Conservation (phyloP, 148 eudicot species). For the Limonium bicolor region DNA sequence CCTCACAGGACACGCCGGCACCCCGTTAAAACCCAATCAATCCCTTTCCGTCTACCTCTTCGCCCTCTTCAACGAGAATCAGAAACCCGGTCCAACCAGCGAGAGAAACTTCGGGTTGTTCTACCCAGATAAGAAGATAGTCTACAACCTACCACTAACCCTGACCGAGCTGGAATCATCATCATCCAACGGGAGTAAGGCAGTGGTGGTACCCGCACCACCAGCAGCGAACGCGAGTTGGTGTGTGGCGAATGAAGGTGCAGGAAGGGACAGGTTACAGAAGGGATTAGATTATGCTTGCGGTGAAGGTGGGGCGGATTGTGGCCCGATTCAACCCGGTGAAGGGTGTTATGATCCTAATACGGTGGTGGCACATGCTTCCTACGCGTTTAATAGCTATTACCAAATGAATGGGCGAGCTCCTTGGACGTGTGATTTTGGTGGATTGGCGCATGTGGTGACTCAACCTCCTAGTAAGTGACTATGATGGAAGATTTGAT, state of each 20-base stretch:
- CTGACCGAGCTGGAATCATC: slow-evolving; percentile 1
- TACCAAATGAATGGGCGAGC: slow-evolving; percentile 1
- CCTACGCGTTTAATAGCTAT: slow-evolving; percentile 8
- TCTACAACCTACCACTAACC: slow-evolving; percentile 45
- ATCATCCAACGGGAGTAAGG: background rate
- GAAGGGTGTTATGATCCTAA: slow-evolving; percentile 5
- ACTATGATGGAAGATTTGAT: background rate
- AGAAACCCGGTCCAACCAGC: slow-evolving; percentile 61
- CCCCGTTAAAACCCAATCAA: slow-evolving; percentile 53
- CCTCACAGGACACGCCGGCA: slow-evolving; percentile 70
- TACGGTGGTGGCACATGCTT: slow-evolving; percentile 5
- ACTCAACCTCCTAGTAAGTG: slow-evolving; percentile 68
- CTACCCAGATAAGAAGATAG: slow-evolving; percentile 52
- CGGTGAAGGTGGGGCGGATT: slow-evolving; percentile 7
- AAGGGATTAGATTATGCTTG: slow-evolving; percentile 6
- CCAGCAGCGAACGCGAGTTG: slow-evolving; percentile 1
- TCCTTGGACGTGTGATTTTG: slow-evolving; percentile 6
- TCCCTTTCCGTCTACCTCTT: slow-evolving; percentile 47
- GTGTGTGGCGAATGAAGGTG: slow-evolving; percentile 5
- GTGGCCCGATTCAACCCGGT: slow-evolving; percentile 5
- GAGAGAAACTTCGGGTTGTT: slow-evolving; percentile 81
- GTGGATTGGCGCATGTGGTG: slow-evolving; percentile 32
- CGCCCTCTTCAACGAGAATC: slow-evolving; percentile 71
- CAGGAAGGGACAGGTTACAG: background rate
- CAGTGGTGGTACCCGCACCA: too few relatives aligned